These are phyloP conservation scores for Ampelomyces quisqualis DNA, from an alignment of 2,329 filamentous ascomycete species.

Conservation along the genomic window DNA sequence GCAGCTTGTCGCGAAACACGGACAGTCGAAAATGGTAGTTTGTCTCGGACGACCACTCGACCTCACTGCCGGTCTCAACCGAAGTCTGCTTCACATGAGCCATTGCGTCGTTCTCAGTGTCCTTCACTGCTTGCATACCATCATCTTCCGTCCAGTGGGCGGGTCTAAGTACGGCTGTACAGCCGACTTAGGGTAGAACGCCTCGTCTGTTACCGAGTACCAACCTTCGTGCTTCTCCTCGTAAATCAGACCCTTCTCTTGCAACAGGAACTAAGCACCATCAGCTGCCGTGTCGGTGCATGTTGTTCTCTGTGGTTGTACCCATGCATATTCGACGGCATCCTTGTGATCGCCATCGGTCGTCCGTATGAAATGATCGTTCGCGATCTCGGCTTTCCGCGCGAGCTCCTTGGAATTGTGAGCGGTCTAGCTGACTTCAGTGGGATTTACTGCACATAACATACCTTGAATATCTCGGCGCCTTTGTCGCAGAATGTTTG, in stretches of 20 bases:
- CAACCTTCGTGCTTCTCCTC: constrained; percentile 85
- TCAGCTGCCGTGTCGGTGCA: constrained; percentile 20
- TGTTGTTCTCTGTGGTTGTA: constrained; percentile 31
- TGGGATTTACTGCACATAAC: constrained; percentile 6
- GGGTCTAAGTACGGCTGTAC: constrained; percentile 75
- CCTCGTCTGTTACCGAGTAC: constrained; percentile 97
- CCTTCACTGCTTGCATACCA: too few species aligned
- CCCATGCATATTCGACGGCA: constrained; percentile 89
- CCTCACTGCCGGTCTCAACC: constrained; percentile 83
- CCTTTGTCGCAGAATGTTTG: constrained; percentile 88
- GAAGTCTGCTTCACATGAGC: constrained; percentile 54
- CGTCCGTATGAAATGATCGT: constrained; percentile 90
- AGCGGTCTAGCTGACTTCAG: constrained; percentile 4
- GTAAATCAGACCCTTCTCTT: constrained; percentile 77
- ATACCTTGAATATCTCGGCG: constrained; percentile 71
- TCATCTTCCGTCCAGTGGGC: constrained; percentile 76
- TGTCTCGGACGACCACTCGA: constrained; percentile 89
- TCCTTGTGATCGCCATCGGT: constrained; percentile 80
- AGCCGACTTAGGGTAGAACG: constrained; percentile 80
- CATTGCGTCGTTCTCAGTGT: too few species aligned
- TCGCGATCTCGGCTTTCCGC: constrained; percentile 64
- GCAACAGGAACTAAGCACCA: constrained; percentile 60
- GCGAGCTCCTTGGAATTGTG: constrained; percentile 61
- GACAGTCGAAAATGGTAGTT: constrained; percentile 96
- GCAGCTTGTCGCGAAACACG: constrained; percentile 72